Base-by-base conservation (phyloP, 2,329 filamentous ascomycete genomes). In the Madurella fahalii region DNA sequence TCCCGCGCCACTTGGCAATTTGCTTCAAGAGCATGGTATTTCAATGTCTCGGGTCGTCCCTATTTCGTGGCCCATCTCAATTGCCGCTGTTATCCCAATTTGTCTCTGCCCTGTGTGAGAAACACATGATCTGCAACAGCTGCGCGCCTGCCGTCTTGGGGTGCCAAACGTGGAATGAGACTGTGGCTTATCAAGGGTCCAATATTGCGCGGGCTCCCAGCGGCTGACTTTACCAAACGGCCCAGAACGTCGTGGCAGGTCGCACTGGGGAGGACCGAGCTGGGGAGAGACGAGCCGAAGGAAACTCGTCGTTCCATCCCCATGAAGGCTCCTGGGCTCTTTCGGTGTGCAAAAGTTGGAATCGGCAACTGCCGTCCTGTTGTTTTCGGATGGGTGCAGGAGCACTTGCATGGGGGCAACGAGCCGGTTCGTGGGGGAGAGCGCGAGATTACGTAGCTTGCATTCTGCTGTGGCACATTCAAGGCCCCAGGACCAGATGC, bases 51-150 rank as follows among this genome's bases (percentile, higher is more conserved):
- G 49, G 49, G 49, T 40, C 31, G 49, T 51, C 41, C 41, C 41
- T 25, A 46, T 52, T 42, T 47, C 50, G 46, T 40, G 49, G 49
- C 30, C 30, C 16, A 40, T 51, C 41, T 34, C 41, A 20, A 34
- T 46, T 25, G 31, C 31, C n/a, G 25, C 25, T 31, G 20, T n/a
- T 9, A 20, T 20, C 16, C 15, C 7, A 8, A 5, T 45, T 15
- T 15, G 43, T 16, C 25, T 13, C 9, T 20, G n/a, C 45, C 43
- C 20, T 20, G 37, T n/a, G 31, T 31, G 16, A 20, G 41, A 20
- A 11, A 31, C 52, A 54, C 47, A 51, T 54, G 52, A 54, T 54
- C 47, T 47, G 52, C 47, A 44, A 8, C 17, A 16, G 13, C 40
- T 46, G 53, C 49, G 40, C 20, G 31, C 40, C 31, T 16, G 13